Base-by-base conservation (phyloP, 2,329 filamentous ascomycete genomes). In the Aureobasidium sp. region DNA sequence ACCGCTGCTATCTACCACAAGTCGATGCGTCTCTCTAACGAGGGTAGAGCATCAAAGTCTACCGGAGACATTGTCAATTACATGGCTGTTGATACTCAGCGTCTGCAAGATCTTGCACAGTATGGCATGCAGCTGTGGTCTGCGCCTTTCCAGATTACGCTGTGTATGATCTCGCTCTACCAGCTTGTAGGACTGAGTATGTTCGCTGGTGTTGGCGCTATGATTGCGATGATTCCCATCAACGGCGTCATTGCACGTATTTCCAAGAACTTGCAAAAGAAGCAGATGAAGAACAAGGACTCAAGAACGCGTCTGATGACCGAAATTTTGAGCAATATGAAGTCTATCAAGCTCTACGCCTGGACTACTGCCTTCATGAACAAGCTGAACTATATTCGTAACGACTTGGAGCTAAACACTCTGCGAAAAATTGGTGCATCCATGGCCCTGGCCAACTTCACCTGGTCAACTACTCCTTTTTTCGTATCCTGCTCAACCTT, bases 211-310 rank as follows among this genome's bases (percentile, higher is more conserved):
- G 88, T 99, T 57, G 93, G 82, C 59, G 90, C 92, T 62, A 99
- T 99, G 95, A 82, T 99, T 64, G 76, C 97, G 68, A 97, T 97
- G 93, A 93, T 99, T 73, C 94, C 94, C 0, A 80, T 97, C 68
- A 97, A 99, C 72, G 93, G 92, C 53, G 80, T 94, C 64, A 94
- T 97, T 71, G 93, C 94, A 27, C 85, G 88, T 63, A 82, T 96
- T 68, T 97, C 97, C 89, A 97, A 96, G 78, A 91, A 83, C 47
- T 78, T 99, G 68, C 95, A 99, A 73, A 95, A 97, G 76, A 81
- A 86, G 66, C 94, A 99, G 78, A 99, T 99, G 94, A 96, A 95
- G 80, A 97, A 97, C 79, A 99, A 99, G 78, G 94, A 99, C 70
- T 84, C 91, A 42, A 85, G 94, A 71, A 96, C 92, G 50, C 85